Base-by-base conservation (phyloP, 2,329 filamentous ascomycete genomes). In the Ophiosphaerella narmari region DNA sequence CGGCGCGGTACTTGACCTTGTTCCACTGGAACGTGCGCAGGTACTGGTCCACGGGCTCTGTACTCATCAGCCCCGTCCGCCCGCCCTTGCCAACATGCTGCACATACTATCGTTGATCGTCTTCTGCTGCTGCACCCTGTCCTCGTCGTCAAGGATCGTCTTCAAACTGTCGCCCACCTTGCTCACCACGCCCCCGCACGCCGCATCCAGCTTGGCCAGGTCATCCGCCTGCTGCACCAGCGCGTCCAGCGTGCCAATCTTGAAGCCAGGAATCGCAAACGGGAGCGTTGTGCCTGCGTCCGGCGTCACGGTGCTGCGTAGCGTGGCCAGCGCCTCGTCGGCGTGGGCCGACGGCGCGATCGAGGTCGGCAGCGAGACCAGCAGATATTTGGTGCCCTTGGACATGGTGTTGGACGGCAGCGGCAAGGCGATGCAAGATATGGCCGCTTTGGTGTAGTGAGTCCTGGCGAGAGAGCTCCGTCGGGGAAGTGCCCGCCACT, bases 221-320 rank as follows among this genome's bases (percentile, higher is more conserved):
- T 97, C 94, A 70, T 99, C 94, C 48, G 94, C 94, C 75, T 99
- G 93, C 77, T 96, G 90, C 38, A 99, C 91, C 50, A 99, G 82
- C 34, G 89, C 91, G 77, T 99, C 94, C 33, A 99, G 82, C 0
- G 94, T 97, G 50, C 94, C 94, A 73, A 99, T 96, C 80, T 97
- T 99, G 83, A 99, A 97, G 59, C 91, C 88, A 16, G 94, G 94
- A 57, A 97, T 88, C 48, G 84, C 78, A 71, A 97, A 97, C 2
- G 86, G 86, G 43, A 86, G 78, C 39, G 91, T 87, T 44, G 83
- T 85, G 70, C 89, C 91, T 73, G 89, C 86, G 65, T 96, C 90
- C 49, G 84, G 77, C 42, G 84, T 80, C 47, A 96, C 81, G 36
- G 87, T 90, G 48, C 86, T 78, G 62, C 86, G 85, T 55, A 99